Evolutionary conservation across 2,329 filamentous ascomycete species (phyloP).

Genomic region (Nannizzia gypsea): DNA sequence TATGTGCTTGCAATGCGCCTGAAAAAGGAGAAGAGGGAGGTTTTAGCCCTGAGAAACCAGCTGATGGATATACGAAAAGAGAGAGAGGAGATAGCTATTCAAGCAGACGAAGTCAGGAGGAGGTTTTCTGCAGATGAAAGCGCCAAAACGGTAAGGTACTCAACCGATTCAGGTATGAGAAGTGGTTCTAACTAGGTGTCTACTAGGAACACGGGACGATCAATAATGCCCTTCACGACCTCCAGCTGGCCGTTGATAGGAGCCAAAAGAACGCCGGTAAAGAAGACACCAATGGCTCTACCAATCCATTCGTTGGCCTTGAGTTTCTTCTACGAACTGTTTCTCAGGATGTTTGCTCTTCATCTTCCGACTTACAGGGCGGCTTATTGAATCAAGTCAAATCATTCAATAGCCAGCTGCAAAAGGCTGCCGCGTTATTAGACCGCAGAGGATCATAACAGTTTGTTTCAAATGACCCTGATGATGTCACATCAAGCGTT

Average conservation of each 20-base stretch:
- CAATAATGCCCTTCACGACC: conserved; percentile 32
- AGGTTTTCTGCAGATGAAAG: conserved; percentile 31
- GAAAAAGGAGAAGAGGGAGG: conserved; percentile 35
- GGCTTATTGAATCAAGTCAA: conserved; percentile 32
- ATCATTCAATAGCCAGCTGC: conserved; percentile 34
- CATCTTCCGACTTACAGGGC: conserved; percentile 27
- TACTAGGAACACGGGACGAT: conserved; percentile 28
- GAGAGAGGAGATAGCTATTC: conserved; percentile 39
- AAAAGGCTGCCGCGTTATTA: conserved; percentile 13
- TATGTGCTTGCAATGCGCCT: conserved; percentile 36
- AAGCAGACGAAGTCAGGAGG: conserved; percentile 38
- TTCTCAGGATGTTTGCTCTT: conserved; percentile 31
- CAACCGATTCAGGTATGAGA: background rate
- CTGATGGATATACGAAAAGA: conserved; percentile 38
- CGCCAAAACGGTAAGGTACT: conserved; percentile 23
- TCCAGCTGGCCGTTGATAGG: conserved; percentile 33
- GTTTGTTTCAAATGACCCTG: no score
- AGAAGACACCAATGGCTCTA: conserved; percentile 8
- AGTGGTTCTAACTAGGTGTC: background rate
- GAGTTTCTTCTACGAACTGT: conserved; percentile 35
- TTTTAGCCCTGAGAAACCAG: conserved; percentile 35
- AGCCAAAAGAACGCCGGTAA: conserved; percentile 18
- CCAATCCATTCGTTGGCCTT: conserved; percentile 24
- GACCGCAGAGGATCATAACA: background rate
- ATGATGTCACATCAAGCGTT: no score